phyloP scores from a whole-genome alignment of 257 asterid species.

The Apocynum venetum region DNA sequence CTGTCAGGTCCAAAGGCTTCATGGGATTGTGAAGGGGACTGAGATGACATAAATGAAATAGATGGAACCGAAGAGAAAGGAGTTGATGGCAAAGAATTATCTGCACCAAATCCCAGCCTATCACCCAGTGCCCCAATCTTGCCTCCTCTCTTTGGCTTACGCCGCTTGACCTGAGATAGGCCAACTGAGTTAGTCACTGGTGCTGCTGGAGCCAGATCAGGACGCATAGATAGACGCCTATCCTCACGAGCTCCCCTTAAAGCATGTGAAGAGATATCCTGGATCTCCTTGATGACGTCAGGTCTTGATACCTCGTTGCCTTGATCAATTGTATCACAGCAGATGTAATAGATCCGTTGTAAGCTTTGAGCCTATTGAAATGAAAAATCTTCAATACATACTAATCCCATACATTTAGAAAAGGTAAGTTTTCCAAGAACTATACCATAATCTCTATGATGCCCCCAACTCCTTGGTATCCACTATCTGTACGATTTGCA shows the following conservation, averaged over 20 bases:
- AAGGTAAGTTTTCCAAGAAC: not conserved
- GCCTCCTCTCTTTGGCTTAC: conserved; percentile 67
- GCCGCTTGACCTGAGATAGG: conserved; percentile 53
- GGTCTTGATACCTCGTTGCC: conserved; percentile 43
- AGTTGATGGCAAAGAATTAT: conserved; percentile 32
- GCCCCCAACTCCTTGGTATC: conserved; percentile 61
- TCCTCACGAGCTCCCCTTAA: conserved; percentile 61
- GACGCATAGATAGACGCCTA: conserved; percentile 45
- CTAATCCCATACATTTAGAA: not conserved
- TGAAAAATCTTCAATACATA: not conserved
- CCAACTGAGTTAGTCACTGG: conserved; percentile 30
- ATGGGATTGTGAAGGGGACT: conserved; percentile 32
- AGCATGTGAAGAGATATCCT: conserved; percentile 59
- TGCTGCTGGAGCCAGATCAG: conserved; percentile 38
- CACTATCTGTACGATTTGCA: conserved; percentile 49
- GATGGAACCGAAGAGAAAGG: conserved; percentile 39
- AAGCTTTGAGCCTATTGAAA: conserved; percentile 66
- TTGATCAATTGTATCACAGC: conserved; percentile 57
- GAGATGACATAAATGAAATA: conserved; percentile 34
- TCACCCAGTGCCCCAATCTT: conserved; percentile 33
- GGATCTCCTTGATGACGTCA: conserved; percentile 62
- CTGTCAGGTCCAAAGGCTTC: conserved; percentile 36
- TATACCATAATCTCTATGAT: conserved; percentile 60
- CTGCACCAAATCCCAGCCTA: conserved; percentile 36
- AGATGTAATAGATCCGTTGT: conserved; percentile 60